Base-by-base conservation (phyloP, 2,329 filamentous ascomycete species). In the Exophiala mesophila region DNA sequence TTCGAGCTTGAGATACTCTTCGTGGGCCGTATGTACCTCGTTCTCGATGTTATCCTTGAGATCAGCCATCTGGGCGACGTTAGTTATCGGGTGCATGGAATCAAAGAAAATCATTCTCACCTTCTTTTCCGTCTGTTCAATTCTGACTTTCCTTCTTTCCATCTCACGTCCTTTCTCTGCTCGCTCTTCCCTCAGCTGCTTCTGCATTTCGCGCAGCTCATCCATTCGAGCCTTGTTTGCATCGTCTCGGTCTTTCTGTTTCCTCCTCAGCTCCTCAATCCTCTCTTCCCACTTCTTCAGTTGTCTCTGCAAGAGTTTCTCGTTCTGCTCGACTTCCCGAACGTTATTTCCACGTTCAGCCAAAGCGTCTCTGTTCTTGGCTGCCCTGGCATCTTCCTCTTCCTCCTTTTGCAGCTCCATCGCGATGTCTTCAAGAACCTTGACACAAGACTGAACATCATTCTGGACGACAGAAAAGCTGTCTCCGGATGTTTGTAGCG, bases 101-200 rank as follows among this genome's bases (percentile, higher is more conserved):
- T n/a, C 24, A 9, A 50, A 23, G 15, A n/a, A n/a, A 12, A 26
- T 15, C 5, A 41, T 15, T 60, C 71, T 56, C 71, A 88, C 88
- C 85, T 97, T 97, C 71, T 97, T 97, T 76, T 97, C 90, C 6
- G 88, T 95, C 70, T 96, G 88, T 67, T 98, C 92, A 52, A 98
- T 97, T 47, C 89, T 75, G n/a, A 96, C 87, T 55, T 86, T 80
- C 57, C 89, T 76, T 60, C 85, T 81, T 71, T 98, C 92, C 69
- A 97, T 94, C 59, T 97, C 90, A 44, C 87, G 83, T 23, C 83
- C 83, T 67, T 94, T 94, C 41, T 92, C 87, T 1, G 77, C 78
- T 50, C 89, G 76, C 71, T 98, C 90, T 59, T 90, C 85, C 1
- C 83, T 85, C 47, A 97, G 70, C 60, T 81, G 80, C 58, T 80